phyloP scores from a whole-genome alignment of 139 green algal species.

The Pycnococcus provasolii region DNA sequence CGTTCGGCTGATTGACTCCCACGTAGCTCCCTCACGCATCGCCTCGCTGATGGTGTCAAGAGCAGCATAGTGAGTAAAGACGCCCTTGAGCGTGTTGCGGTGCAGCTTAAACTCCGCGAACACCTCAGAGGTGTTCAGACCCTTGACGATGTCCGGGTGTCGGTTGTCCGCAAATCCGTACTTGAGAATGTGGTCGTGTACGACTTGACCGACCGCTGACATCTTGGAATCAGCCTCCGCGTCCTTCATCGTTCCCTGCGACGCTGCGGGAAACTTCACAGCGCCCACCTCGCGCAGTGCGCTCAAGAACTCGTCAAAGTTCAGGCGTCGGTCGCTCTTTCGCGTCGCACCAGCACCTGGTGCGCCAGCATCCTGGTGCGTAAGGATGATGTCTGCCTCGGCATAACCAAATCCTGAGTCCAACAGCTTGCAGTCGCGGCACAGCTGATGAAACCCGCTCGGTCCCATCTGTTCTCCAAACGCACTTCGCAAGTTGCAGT shows the following conservation, averaged over 20 bases:
- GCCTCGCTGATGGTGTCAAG: slow-evolving; percentile 1
- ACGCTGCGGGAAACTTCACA: background rate
- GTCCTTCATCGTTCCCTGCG: no score
- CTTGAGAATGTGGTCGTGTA: slow-evolving; percentile 11
- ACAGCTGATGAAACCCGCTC: slow-evolving; percentile 6
- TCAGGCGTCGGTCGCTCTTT: background rate
- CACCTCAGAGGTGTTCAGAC: background rate
- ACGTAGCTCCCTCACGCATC: slow-evolving; percentile 1
- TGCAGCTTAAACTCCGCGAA: slow-evolving; percentile 1
- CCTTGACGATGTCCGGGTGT: background rate
- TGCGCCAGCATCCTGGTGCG: background rate
- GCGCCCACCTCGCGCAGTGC: background rate
- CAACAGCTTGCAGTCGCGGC: slow-evolving; percentile 11
- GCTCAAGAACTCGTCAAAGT: slow-evolving; percentile 11
- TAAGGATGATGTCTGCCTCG: slow-evolving; percentile 10
- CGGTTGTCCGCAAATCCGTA: background rate
- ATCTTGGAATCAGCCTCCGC: background rate
- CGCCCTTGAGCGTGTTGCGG: slow-evolving; percentile 3
- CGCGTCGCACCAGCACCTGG: background rate
- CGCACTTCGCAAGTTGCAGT: background rate
- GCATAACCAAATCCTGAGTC: slow-evolving; percentile 4
- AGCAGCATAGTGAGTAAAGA: slow-evolving; percentile 19
- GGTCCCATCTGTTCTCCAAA: slow-evolving; percentile 1
- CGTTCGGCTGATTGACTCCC: background rate
- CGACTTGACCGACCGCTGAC: background rate